Percentiles rank a stretch among this genome's conserved stretches.
Conservation (phyloP, 1,284 basidiomycete genomes). For the Crocinoboletus sp. region DNA sequence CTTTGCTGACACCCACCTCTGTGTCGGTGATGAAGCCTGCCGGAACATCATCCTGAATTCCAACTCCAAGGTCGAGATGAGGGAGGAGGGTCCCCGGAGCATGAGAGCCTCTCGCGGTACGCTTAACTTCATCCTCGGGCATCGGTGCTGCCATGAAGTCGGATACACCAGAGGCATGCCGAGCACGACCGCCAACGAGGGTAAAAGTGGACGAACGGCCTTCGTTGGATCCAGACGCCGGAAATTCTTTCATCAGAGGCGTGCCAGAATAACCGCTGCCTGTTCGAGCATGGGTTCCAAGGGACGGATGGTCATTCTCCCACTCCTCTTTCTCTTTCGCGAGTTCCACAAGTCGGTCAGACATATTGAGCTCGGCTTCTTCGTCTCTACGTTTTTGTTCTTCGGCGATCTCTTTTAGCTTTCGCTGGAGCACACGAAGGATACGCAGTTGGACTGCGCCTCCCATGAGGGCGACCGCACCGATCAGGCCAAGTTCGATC, state of each 20-base stretch:
- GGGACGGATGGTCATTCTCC: slow-evolving; percentile 79
- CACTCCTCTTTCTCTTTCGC: slow-evolving; percentile 76
- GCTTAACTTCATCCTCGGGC: slow-evolving; percentile 53
- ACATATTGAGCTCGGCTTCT: slow-evolving; percentile 72
- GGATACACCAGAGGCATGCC: slow-evolving; percentile 62
- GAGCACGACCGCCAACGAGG: slow-evolving; percentile 45
- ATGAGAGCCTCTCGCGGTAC: slow-evolving; percentile 47
- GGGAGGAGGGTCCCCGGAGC: slow-evolving; percentile 55
- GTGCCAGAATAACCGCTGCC: slow-evolving; percentile 53
- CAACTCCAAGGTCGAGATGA: slow-evolving; percentile 65
- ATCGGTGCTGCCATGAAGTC: slow-evolving; percentile 63
- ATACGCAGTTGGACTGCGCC: slow-evolving; percentile 88
- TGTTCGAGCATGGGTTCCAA: slow-evolving; percentile 54
- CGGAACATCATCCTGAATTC: slow-evolving; percentile 70
- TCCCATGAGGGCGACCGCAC: slow-evolving; percentile 78
- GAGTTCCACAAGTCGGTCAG: slow-evolving; percentile 64
- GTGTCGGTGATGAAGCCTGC: slow-evolving; percentile 52
- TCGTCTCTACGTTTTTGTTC: slow-evolving; percentile 73
- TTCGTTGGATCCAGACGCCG: slow-evolving; percentile 46
- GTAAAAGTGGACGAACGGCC: slow-evolving; percentile 46
- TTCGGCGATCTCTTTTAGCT: slow-evolving; percentile 73
- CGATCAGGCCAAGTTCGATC: slow-evolving; percentile 88
- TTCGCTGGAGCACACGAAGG: slow-evolving; percentile 71
- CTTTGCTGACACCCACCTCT: slow-evolving; percentile 25
- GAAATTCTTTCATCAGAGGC: slow-evolving; percentile 58